These are phyloP conservation scores for Claviceps sp. DNA, from an alignment of 2,329 filamentous ascomycete genomes.

Conservation along the genomic window DNA sequence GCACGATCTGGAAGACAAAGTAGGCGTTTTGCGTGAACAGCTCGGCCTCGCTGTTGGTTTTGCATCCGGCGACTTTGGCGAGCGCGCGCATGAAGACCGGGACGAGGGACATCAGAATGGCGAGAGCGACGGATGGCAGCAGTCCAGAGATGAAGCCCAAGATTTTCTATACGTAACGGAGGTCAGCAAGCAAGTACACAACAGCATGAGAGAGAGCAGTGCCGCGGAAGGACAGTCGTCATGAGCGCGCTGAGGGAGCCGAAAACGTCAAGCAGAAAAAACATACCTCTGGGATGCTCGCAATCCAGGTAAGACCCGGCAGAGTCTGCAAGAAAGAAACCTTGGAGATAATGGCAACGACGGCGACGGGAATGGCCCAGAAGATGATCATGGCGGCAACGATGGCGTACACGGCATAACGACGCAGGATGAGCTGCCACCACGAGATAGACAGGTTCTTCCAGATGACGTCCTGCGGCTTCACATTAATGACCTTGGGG, in stretches of 20 bases:
- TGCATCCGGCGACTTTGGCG: slow-evolving; percentile 66
- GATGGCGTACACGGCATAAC: slow-evolving; percentile 48
- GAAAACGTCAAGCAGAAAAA: not conserved
- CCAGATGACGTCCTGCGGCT: slow-evolving; percentile 78
- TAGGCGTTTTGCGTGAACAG: slow-evolving; percentile 85
- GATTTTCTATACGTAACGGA: slow-evolving; percentile 26
- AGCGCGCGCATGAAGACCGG: slow-evolving; percentile 52
- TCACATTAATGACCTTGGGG: slow-evolving; percentile 70
- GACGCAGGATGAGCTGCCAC: slow-evolving; percentile 63
- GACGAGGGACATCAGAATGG: slow-evolving; percentile 71
- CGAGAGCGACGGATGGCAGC: slow-evolving; percentile 64
- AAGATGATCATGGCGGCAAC: slow-evolving; percentile 69
- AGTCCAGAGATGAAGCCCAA: slow-evolving; percentile 73
- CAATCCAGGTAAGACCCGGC: slow-evolving; percentile 61
- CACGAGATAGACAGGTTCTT: slow-evolving; percentile 54
- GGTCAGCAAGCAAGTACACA: too few relatives aligned
- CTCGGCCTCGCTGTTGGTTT: slow-evolving; percentile 68
- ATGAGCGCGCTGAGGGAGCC: too few relatives aligned
- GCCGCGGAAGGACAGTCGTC: not conserved
- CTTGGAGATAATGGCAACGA: slow-evolving; percentile 78
- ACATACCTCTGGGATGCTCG: slow-evolving; percentile 44
- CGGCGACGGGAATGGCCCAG: slow-evolving; percentile 63
- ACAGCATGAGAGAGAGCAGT: not conserved
- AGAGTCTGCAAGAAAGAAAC: slow-evolving; percentile 55
- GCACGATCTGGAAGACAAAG: slow-evolving; percentile 83